Base-by-base conservation (phyloP, 1,284 basidiomycete genomes). In the Austroboletus novae-zelandiae region DNA sequence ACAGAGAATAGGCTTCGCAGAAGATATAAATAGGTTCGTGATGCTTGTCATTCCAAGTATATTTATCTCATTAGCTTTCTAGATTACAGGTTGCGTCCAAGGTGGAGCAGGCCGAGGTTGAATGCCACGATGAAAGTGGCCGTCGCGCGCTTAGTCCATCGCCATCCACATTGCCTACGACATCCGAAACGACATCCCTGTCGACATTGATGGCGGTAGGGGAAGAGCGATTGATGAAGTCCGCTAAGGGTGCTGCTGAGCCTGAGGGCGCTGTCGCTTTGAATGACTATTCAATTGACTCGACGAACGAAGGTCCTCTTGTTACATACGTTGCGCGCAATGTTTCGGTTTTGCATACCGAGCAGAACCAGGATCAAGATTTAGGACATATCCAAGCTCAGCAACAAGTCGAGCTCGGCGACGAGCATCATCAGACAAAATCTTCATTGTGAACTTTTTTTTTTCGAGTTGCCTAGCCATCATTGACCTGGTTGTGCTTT, bases 391-490 rank as follows among this genome's bases (percentile, higher is more conserved):
- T 31, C 7, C 18, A 43, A 9, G 20, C 5, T 17, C 18, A 44
- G 18, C 15, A 17, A 30, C 40, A 50, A 25, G 8, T 35, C 1
- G 15, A 20, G 4, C 29, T 42, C 13, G 8, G 15, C 10, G 10
- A 39, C 29, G 27, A 40, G 13, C 39, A 20, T 2, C 50, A 43
- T 20, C 39, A 15, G 4, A 34, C 13, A 9, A 29, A 9, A 13
- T 32, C 25, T 9, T 13, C 31, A 36, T 17, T 17, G 57, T 58
- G 25, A 59, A 55, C 3, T 0, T 30, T 34, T 40, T 37, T 27
- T 2, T 40, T n/a, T 29, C 8, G 2, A 2, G n/a, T 41, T 17
- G 9, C 32, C 32, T 34, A 6, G 23, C 3, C 11, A 13, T 43
- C 4, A 18, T 45, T 58, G 15, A 61, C 9, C 15, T 9, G n/a